Conservation (phyloP, 2,329 filamentous ascomycete species). For the Ophiobolus disseminans region DNA sequence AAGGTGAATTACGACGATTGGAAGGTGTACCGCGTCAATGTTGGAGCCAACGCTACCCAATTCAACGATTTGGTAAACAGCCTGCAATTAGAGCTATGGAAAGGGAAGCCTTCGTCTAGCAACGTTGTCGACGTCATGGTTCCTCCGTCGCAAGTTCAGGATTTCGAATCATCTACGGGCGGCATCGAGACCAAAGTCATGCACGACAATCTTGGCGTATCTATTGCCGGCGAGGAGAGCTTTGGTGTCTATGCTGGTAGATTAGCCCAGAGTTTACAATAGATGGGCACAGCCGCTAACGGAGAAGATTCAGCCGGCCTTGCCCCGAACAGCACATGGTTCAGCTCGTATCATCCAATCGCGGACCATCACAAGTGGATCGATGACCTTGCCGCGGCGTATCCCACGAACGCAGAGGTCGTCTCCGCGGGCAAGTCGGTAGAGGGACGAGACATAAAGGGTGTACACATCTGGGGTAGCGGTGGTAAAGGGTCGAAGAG, state of each 20-base stretch:
- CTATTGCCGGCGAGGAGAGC: constrained; percentile 40
- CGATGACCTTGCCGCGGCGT: constrained; percentile 43
- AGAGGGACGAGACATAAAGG: constrained; percentile 47
- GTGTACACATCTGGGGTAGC: constrained; percentile 50
- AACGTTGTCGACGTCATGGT: constrained; percentile 47
- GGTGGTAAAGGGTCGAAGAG: constrained; percentile 47
- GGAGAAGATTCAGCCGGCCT: constrained; percentile 29
- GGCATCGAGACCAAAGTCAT: constrained; percentile 41
- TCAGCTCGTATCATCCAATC: constrained; percentile 46
- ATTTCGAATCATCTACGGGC: constrained; percentile 36
- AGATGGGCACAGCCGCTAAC: constrained; percentile 27
- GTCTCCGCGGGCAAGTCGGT: constrained; percentile 45
- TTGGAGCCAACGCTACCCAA: constrained; percentile 35
- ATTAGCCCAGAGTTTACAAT: constrained; percentile 6
- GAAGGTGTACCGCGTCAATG: constrained; percentile 48
- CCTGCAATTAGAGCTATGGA: constrained; percentile 43
- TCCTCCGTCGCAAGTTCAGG: constrained; percentile 36
- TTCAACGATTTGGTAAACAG: constrained; percentile 40
- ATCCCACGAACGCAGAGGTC: constrained; percentile 45
- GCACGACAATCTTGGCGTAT: constrained; percentile 48
- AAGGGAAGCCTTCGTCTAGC: constrained; percentile 41
- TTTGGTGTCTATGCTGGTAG: constrained; percentile 44
- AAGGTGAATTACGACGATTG: constrained; percentile 45
- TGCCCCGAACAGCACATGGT: constrained; percentile 44
- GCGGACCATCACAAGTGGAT: constrained; percentile 46